Evolutionary conservation across 2,329 filamentous ascomycete species (phyloP).

Genomic region (Hymenoscyphus scutula): DNA sequence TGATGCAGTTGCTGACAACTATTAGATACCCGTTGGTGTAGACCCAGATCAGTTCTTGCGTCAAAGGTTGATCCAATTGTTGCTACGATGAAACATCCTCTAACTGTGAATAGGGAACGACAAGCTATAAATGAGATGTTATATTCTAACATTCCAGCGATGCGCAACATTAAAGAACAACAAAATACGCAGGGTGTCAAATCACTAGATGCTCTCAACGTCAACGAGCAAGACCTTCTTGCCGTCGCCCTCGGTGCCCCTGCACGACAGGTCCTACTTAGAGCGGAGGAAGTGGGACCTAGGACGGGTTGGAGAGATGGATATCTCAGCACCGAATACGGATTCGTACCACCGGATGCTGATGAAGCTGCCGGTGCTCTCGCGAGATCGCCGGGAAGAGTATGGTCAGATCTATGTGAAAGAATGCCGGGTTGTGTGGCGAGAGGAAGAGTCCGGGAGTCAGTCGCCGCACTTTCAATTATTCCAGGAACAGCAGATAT

Average conservation of each 20-base stretch:
- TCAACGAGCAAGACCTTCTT: slow-evolving; percentile 47
- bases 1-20: too few species aligned
- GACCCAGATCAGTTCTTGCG: slow-evolving; percentile 32
- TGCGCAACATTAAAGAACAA: slow-evolving; percentile 44
- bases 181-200: slow-evolving; percentile 44
- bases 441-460: slow-evolving; percentile 49
- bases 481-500: slow-evolving; percentile 49
- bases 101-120: slow-evolving; percentile 38
- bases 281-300: slow-evolving; percentile 52
- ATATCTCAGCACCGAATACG: slow-evolving; percentile 50
- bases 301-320: slow-evolving; percentile 53
- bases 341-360: slow-evolving; percentile 51
- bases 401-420: slow-evolving; percentile 54
- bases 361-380: slow-evolving; percentile 48
- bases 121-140: slow-evolving; percentile 36
- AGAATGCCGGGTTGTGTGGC: slow-evolving; percentile 52
- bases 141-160: slow-evolving; percentile 28
- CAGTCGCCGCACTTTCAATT: slow-evolving; percentile 47
- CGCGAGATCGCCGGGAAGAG: slow-evolving; percentile 48
- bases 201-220: slow-evolving; percentile 49
- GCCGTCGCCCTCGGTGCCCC: slow-evolving; percentile 53
- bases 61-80: slow-evolving; percentile 36
- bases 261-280: slow-evolving; percentile 51
- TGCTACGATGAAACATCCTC: slow-evolving; percentile 9
- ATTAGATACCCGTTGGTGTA: slow-evolving; percentile 41